A percentile compares a stretch with the other conserved stretches of the same genome.
Conservation (phyloP, 495 filamentous ascomycete species). For the Neurospora sp. region DNA sequence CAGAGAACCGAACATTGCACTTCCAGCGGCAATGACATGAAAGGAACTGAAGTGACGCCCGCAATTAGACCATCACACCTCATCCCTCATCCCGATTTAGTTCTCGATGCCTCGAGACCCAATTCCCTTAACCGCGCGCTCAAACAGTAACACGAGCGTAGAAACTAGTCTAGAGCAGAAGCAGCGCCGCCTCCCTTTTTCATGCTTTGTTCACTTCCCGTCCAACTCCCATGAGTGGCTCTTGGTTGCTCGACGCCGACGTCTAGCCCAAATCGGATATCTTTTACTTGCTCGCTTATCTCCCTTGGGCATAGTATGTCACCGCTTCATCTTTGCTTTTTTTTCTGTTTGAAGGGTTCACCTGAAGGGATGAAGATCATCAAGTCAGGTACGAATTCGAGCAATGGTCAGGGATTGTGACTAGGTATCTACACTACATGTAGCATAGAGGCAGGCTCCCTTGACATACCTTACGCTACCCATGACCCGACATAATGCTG, state of each 20-base stretch:
- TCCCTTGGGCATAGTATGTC: not conserved
- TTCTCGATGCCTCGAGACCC: not conserved
- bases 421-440: not conserved
- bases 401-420: not conserved
- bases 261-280: not conserved
- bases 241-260: not conserved
- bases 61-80: not conserved
- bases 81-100: not conserved
- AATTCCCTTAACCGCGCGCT: not conserved
- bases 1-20: not conserved
- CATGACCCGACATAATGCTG: not conserved
- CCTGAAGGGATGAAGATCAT: not conserved
- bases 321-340: not conserved
- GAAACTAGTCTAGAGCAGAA: not conserved
- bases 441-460: not conserved
- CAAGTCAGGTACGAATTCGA: not conserved
- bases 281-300: not conserved
- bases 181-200: not conserved
- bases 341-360: not conserved
- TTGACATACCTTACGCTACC: no score
- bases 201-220: not conserved
- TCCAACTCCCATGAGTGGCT: not conserved
- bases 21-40: not conserved
- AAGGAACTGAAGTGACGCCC: not conserved
- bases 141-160: not conserved